phyloP scores from a whole-genome alignment of 352 stramenopile genomes.

The Saprolegnia diclina region DNA sequence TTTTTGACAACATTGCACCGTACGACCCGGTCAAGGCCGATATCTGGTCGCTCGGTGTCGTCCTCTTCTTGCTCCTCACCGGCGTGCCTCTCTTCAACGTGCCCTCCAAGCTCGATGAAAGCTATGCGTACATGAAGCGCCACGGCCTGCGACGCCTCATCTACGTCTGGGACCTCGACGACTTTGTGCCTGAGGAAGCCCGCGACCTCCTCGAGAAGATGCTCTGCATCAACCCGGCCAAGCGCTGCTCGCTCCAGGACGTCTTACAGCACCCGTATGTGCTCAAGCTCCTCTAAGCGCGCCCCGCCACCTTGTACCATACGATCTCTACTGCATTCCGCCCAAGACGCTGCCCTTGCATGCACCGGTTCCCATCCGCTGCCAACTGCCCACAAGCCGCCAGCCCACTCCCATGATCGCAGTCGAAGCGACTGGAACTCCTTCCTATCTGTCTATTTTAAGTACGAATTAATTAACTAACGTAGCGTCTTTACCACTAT shows the following conservation, averaged over 20 bases:
- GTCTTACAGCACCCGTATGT: constrained; percentile 87
- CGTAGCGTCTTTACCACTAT: not conserved
- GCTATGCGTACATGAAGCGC: constrained; percentile 19
- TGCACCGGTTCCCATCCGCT: no score
- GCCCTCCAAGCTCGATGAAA: constrained; percentile 27
- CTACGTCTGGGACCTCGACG: constrained; percentile 25
- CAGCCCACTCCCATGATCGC: not conserved
- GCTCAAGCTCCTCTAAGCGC: constrained; percentile 9
- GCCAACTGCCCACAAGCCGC: no score
- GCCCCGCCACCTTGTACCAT: not conserved
- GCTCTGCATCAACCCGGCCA: constrained; percentile 89
- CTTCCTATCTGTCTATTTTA: not conserved
- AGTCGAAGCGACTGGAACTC: not conserved
- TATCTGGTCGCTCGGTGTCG: constrained; percentile 77
- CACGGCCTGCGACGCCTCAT: constrained; percentile 18
- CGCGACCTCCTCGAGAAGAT: constrained; percentile 89
- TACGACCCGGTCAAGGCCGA: constrained; percentile 65
- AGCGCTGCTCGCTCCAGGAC: constrained; percentile 87
- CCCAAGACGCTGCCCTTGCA: no score
- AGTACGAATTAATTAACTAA: not conserved
- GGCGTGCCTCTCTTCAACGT: constrained; percentile 29
- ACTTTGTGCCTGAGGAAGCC: constrained; percentile 37
- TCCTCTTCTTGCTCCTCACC: constrained; percentile 67
- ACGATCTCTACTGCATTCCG: not conserved
- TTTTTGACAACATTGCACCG: constrained; percentile 33